Percentiles rank a stretch among this genome's conserved stretches.
These are phyloP conservation scores for Besnoitia besnoiti DNA, from an alignment of 169 alveolate species.

Conservation along the genomic window DNA sequence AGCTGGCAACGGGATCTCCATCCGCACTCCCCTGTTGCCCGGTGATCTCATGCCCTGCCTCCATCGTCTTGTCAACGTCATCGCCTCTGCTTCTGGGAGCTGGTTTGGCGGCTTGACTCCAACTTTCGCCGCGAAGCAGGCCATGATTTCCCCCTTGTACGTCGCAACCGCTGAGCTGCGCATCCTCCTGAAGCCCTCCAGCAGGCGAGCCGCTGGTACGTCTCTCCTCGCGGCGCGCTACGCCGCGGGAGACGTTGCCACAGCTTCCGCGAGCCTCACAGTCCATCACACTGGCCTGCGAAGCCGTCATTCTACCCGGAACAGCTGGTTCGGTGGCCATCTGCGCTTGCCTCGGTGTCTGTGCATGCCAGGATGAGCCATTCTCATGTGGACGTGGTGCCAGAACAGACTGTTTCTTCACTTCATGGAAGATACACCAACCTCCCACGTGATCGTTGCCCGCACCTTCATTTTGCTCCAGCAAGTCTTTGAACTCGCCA, in stretches of 20 bases:
- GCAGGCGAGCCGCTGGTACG: neutral
- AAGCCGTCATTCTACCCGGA: neutral
- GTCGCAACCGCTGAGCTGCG: neutral
- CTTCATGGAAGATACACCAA: conserved; percentile 17
- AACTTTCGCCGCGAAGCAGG: neutral
- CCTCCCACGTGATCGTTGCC: conserved; percentile 26
- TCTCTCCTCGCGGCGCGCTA: neutral
- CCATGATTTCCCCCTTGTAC: neutral
- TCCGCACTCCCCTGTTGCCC: neutral
- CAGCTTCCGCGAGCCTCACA: neutral
- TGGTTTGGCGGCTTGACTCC: neutral
- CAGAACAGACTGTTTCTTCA: neutral
- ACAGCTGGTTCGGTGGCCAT: neutral
- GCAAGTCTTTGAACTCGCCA: conserved; percentile 21
- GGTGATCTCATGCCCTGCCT: neutral
- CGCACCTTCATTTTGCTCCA: neutral
- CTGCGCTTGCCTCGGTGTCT: neutral
- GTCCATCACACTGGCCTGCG: neutral
- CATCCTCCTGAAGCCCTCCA: neutral
- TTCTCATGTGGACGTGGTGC: neutral
- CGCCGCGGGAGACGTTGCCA: neutral
- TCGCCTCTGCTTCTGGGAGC: neutral
- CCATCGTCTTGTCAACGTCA: neutral
- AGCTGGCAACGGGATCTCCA: neutral
- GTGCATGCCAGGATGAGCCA: neutral